Evolutionary conservation across 768 basidiomycete genomes (phyloP), one percentile per base, ranked within the genome.

Genomic region (Boletus reticulatus): DNA sequence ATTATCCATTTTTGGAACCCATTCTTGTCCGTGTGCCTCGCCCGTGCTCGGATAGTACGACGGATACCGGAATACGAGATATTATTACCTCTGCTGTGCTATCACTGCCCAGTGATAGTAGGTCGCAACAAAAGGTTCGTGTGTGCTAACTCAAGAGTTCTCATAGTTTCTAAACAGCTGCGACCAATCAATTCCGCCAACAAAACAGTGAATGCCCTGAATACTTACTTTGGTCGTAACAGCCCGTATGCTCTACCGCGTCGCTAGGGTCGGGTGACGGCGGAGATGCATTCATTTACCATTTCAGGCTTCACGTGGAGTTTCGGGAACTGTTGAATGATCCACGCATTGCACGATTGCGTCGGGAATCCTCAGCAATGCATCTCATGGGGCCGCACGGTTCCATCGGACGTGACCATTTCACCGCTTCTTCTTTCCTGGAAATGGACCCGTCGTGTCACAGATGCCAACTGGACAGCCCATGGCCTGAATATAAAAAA

Each of bases 21-120:
- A 2, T 48, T 54, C 53, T 56, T 43, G 53, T 58, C 65, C 64
- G 58, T 50, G 64, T 65, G 65, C 65, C 62, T 66, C 64, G 61
- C 55, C 17, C 43, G 20, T 48, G n/a, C 27, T 46, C 54, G 13
- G 32, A n/a, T n/a, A n/a, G n/a, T n/a, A n/a, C n/a, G n/a, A n/a
- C n/a, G n/a, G n/a, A 60, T 56, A 3, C 43, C 59, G 61, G 50
- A 61, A 22, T 34, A 37, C 22, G 0, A 32, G 22, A 11, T 27
- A 4, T 10, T 34, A 42, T 46, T 29, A 29, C 27, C 20, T 39
- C 31, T 31, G 42, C n/a, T 48, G 16, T 31, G n/a, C 17, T 37
- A 22, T 14, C 27, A 29, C 27, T 8, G 27, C 9, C 27, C 27
- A 29, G 27, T 29, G 27, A 29, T 9, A 29, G 27, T 9, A 29